phyloP scores from a whole-genome alignment of 2,329 filamentous ascomycete genomes.

The Dichotomopilus funicola region DNA sequence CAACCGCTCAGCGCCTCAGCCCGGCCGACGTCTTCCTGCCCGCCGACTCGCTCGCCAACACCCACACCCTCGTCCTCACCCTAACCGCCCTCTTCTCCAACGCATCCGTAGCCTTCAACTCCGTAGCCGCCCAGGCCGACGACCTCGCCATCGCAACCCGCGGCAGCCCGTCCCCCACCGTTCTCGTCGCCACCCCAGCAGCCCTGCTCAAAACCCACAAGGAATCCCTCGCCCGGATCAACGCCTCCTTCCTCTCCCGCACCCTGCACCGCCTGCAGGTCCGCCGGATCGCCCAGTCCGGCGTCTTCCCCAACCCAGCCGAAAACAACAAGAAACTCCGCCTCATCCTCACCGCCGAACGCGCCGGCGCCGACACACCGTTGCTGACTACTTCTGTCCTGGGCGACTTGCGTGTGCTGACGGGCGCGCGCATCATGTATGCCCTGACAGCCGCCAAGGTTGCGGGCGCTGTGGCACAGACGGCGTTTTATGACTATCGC shows the following conservation, averaged over 20 bases:
- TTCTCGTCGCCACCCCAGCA: conserved; percentile 71
- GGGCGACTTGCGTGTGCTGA: conserved; percentile 76
- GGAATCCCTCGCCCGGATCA: conserved; percentile 51
- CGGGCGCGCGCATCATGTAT: conserved; percentile 74
- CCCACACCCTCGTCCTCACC: conserved; percentile 72
- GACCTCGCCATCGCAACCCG: conserved; percentile 68
- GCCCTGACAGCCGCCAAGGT: conserved; percentile 75
- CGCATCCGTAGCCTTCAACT: conserved; percentile 79
- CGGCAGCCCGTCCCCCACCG: conserved; percentile 65
- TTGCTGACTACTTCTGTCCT: conserved; percentile 63
- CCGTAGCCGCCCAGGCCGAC: conserved; percentile 67
- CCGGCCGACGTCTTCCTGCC: conserved; percentile 77
- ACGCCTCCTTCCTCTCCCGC: conserved; percentile 55
- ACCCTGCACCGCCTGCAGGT: conserved; percentile 66
- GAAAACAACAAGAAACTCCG: conserved; percentile 63
- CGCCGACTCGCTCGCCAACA: conserved; percentile 71
- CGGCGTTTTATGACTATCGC: conserved; percentile 81
- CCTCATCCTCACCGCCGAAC: conserved; percentile 72
- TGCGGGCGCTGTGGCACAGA: conserved; percentile 86
- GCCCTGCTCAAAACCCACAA: conserved; percentile 63
- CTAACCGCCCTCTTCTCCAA: conserved; percentile 80
- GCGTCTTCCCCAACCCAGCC: conserved; percentile 66
- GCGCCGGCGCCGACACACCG: conserved; percentile 55
- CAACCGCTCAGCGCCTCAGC: conserved; percentile 65
- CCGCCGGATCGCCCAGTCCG: conserved; percentile 60